Evolutionary conservation across 192 early-diverging fungal species (phyloP).

Genomic region (Geranomyces variabilis): DNA sequence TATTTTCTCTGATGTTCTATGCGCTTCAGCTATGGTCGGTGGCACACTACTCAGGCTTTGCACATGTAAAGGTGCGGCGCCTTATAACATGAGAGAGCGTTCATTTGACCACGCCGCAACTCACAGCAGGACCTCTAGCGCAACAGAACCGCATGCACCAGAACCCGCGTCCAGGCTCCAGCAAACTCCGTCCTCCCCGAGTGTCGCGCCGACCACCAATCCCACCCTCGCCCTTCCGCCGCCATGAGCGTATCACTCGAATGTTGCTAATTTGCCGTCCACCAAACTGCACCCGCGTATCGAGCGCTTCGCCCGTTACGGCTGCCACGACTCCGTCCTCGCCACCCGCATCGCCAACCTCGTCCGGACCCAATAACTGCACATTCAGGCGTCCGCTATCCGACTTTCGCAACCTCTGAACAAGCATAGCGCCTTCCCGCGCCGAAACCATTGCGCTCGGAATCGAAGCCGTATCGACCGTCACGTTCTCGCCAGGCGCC

Average conservation of each 20-base stretch:
- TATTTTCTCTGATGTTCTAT: no score
- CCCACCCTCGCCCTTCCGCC: constrained; percentile 74
- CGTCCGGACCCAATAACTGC: background rate
- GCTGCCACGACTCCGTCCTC: background rate
- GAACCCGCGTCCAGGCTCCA: constrained; percentile 1
- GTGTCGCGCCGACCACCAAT: constrained; percentile 80
- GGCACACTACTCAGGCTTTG: no score
- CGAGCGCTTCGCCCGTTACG: background rate
- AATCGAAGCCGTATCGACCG: background rate
- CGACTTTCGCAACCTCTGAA: background rate
- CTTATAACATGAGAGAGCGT: no score
- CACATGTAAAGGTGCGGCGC: no score
- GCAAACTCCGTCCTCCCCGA: constrained; percentile 39
- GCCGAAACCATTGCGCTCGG: constrained; percentile 16
- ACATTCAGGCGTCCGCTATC: no score
- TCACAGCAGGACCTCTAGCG: background rate
- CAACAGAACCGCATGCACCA: background rate
- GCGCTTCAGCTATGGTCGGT: no score
- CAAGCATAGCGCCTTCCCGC: background rate
- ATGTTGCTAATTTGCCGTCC: constrained; percentile 10
- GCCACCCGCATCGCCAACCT: background rate
- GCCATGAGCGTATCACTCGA: background rate
- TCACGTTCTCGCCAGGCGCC: constrained; percentile 16
- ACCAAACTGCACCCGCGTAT: background rate
- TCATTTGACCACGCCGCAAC: no score